phyloP scores from a whole-genome alignment of 192 early-diverging fungal species.

The Coemansia sp. region DNA sequence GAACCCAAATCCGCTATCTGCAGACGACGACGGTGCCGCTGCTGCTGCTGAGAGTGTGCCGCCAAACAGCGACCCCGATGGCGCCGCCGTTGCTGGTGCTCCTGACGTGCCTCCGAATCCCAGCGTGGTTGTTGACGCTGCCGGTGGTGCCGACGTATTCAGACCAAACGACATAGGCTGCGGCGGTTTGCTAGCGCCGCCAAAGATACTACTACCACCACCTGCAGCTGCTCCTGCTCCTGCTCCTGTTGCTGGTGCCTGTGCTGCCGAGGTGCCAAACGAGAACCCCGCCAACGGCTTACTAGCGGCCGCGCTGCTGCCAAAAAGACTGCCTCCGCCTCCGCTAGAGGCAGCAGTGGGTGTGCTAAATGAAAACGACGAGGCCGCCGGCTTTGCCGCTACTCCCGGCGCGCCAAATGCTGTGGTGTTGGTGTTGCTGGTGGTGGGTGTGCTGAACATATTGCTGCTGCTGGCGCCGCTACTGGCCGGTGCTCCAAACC shows the following conservation, averaged over 20 bases:
- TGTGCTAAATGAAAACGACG: slow-evolving; percentile 10
- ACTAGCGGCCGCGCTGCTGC: slow-evolving; percentile 6
- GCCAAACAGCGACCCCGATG: slow-evolving; percentile 7
- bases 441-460: slow-evolving; percentile 6
- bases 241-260: neutral
- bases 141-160: slow-evolving; percentile 4
- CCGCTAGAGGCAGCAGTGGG: slow-evolving; percentile 4
- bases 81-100: slow-evolving; percentile 11
- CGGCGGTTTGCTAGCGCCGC: slow-evolving; percentile 14
- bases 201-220: slow-evolving; percentile 7
- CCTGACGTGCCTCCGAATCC: slow-evolving; percentile 7
- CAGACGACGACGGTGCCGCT: slow-evolving; percentile 6
- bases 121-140: slow-evolving; percentile 16
- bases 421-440: slow-evolving; percentile 5
- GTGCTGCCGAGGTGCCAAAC: slow-evolving; percentile 12
- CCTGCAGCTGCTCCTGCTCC: neutral
- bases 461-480: slow-evolving; percentile 1
- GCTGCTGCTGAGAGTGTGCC: slow-evolving; percentile 18
- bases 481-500: neutral
- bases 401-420: neutral
- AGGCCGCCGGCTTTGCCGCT: slow-evolving; percentile 5
- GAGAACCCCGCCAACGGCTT: slow-evolving; percentile 14
- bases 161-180: neutral
- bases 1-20: slow-evolving; percentile 16
- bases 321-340: slow-evolving; percentile 25